Percentiles rank a stretch among this genome's conserved stretches.
Evolutionary conservation across 768 basidiomycete genomes (phyloP).

Genomic region (Trametes cinnabarina): DNA sequence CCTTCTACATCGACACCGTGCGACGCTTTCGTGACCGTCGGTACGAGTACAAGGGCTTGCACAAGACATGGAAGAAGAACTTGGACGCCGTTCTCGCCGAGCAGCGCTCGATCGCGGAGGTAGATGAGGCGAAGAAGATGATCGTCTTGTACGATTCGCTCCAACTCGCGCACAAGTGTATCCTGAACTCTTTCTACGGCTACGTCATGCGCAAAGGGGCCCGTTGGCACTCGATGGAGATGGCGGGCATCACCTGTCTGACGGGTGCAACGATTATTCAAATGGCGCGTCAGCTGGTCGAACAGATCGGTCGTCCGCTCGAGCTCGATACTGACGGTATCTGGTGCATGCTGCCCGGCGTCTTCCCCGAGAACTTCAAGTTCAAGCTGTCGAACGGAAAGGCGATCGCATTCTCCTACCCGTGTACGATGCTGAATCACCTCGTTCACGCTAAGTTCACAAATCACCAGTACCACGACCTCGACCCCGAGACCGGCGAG

Average conservation of each 20-base stretch:
- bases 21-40: conserved; percentile 95
- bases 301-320: conserved; percentile 95
- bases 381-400: conserved; percentile 90
- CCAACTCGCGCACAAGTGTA: conserved; percentile 98
- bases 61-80: conserved; percentile 99
- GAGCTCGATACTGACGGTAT: conserved; percentile 99
- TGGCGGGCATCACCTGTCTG: conserved; percentile 98
- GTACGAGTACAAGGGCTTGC: conserved; percentile 98
- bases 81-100: conserved; percentile 72
- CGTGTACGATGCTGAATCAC: conserved; percentile 99
- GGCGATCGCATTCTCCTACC: conserved; percentile 86
- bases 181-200: conserved; percentile 99
- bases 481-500: conserved; percentile 79
- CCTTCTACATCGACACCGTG: conserved; percentile 99
- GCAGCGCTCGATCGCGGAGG: conserved; percentile 73
- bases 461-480: conserved; percentile 95
- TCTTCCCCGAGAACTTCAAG: conserved; percentile 97
- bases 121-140: conserved; percentile 98
- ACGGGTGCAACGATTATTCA: conserved; percentile 98
- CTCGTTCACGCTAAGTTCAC: conserved; percentile 94
- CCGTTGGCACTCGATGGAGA: conserved; percentile 99
- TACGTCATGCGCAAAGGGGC: conserved; percentile 99
- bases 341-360: conserved; percentile 99
- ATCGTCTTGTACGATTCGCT: conserved; percentile 97
- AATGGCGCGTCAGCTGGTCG: conserved; percentile 95